These are phyloP conservation scores for Mortierella sp. DNA, from an alignment of 371 early-diverging fungal species.

Conservation along the genomic window DNA sequence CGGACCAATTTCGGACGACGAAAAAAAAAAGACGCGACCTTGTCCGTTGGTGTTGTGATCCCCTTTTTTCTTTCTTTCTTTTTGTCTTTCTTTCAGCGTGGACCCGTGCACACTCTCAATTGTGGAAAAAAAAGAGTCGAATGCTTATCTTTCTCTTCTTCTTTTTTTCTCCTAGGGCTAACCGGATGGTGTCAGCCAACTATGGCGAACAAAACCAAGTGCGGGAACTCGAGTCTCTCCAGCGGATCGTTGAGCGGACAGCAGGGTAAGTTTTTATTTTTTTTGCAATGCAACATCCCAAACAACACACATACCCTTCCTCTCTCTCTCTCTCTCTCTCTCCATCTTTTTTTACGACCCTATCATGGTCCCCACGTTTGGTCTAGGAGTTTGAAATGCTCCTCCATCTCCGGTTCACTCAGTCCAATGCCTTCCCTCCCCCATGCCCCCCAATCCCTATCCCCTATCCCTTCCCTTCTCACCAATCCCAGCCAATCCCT, in stretches of 20 bases:
- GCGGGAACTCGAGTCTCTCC: slow-evolving; percentile 48
- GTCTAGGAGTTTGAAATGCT: no score
- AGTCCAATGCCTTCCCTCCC: no score
- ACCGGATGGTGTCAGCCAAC: slow-evolving; percentile 24
- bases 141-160: slow-evolving; percentile 1
- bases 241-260: slow-evolving; percentile 49
- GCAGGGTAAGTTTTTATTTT: slow-evolving; percentile 33
- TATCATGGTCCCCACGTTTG: no score
- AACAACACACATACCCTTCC: no score
- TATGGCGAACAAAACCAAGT: slow-evolving; percentile 41
- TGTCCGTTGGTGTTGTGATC: neutral
- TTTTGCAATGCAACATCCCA: no score
- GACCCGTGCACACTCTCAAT: neutral
- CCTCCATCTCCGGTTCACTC: no score
- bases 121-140: neutral
- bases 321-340: neutral
- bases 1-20: no score
- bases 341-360: neutral
- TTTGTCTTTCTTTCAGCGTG: neutral
- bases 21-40: slow-evolving; percentile 2
- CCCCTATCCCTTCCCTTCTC: no score
- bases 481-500: no score
- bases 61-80: neutral
- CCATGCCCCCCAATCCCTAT: no score
- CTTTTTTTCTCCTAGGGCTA: slow-evolving; percentile 15